phyloP scores from a whole-genome alignment of 1,284 basidiomycete genomes.

The Phellopilus nigrolimitatus region DNA sequence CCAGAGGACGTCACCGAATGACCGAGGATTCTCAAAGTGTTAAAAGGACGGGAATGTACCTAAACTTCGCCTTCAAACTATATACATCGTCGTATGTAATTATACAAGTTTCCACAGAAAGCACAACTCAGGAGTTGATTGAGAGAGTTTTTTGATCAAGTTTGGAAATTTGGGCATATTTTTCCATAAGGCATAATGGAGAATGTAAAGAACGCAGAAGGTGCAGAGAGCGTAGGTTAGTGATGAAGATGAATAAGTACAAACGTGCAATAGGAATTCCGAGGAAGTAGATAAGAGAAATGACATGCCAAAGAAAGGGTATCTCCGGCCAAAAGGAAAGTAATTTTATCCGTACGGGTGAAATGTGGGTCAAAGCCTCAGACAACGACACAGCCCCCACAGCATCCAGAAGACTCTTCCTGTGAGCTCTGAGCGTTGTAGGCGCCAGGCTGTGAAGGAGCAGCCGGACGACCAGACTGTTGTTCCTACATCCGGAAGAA shows the following conservation, averaged over 20 bases:
- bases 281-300: background rate
- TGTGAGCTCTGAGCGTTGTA: conserved; percentile 48
- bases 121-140: no score
- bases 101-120: conserved; percentile 12
- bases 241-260: conserved; percentile 11
- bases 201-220: background rate
- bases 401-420: conserved; percentile 61
- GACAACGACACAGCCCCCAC: conserved; percentile 65
- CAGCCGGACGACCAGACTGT: conserved; percentile 52
- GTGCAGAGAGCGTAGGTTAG: conserved; percentile 1
- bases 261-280: background rate
- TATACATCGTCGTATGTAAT: conserved; percentile 13
- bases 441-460: conserved; percentile 37
- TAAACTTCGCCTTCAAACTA: conserved; percentile 4
- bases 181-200: background rate
- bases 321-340: background rate
- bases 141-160: no score
- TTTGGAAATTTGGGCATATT: background rate
- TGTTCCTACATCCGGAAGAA: conserved; percentile 45
- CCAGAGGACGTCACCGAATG: background rate
- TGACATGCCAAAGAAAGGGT: background rate
- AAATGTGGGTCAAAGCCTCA: conserved; percentile 26
- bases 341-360: background rate
- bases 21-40: background rate
- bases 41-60: background rate